Evolutionary conservation across 2,329 filamentous ascomycete species (phyloP).

Genomic region (Nothophaeocryptopus gaeumannii): DNA sequence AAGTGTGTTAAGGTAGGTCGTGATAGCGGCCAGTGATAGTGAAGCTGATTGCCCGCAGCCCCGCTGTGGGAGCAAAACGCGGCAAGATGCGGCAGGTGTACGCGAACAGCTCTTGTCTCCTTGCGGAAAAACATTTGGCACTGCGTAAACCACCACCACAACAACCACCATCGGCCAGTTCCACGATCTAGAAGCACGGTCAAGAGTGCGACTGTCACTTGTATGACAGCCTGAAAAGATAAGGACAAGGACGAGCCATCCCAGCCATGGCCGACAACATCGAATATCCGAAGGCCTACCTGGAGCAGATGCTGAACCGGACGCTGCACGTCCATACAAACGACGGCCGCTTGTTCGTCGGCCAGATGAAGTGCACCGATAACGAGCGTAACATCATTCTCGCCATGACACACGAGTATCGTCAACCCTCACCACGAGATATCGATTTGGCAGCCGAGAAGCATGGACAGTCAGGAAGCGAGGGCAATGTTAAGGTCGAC

Average conservation of each 20-base stretch:
- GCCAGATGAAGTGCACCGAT: constrained; percentile 92
- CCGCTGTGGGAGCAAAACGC: neutral
- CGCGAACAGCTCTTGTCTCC: neutral
- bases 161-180: no score
- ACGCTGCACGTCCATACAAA: constrained; percentile 75
- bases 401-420: constrained; percentile 83
- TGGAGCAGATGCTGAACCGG: constrained; percentile 48
- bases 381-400: constrained; percentile 81
- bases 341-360: constrained; percentile 84
- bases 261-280: constrained; percentile 9
- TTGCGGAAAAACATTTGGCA: constrained; percentile 2
- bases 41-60: neutral
- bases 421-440: constrained; percentile 58
- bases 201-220: no score
- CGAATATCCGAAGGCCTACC: constrained; percentile 28
- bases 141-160: neutral
- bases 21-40: neutral
- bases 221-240: no score
- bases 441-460: constrained; percentile 38
- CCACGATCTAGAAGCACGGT: no score
- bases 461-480: constrained; percentile 30
- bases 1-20: neutral
- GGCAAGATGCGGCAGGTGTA: neutral
- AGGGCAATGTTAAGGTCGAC: constrained; percentile 56
- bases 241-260: no score